Base-by-base conservation (phyloP, 108 stramenopile species). In the Pinguiococcus pyrenoidosus region DNA sequence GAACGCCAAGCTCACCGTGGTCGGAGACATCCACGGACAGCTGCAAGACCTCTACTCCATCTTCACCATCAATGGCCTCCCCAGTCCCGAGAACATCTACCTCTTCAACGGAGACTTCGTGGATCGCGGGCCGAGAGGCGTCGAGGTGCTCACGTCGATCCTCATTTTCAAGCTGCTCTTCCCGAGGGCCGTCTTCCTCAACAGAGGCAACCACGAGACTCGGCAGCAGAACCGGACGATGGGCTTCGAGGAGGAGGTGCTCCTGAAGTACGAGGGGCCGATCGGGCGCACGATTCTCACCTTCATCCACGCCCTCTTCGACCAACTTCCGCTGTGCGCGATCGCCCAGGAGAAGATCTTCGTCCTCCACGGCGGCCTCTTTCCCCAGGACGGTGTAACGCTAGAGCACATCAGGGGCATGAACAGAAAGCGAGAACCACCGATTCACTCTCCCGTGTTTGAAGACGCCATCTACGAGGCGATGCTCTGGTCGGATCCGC, bases 81-180 rank as follows among this genome's bases (percentile, higher is more conserved):
- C 76, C 22, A 27, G 33, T n/a, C 16, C 22, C 21, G 32, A 32
- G 8, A 75, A 73, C 59, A 23, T 43, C 18, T 77, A 75, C 61
- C 49, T 77, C 12, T 73, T 77, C 69, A 77, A 77, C 56, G 76
- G 76, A 2, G 76, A 77, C 37, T 75, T 75, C 34, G 74, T 77
- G 27, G 76, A 77, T 40, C 55, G 76, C 10, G 76, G 76, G 6
- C 35, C 25, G 23, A 36, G 69, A 4, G 72, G 74, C n/a, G 46
- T 39, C n/a, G 76, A 75, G 37, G 44, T 75, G 0, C 50, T 73
- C 37, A 47, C 39, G 32, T 37, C 68, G 20, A 59, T 77, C 20
- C 62, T 75, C 34, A 56, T 64, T 12, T 54, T 75, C 28, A 72
- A 73, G 49, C 42, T 73, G 13, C 30, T 64, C 28, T 36, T 52